Base-by-base conservation (phyloP, 257 asterid species). In the Verbena officinalis region DNA sequence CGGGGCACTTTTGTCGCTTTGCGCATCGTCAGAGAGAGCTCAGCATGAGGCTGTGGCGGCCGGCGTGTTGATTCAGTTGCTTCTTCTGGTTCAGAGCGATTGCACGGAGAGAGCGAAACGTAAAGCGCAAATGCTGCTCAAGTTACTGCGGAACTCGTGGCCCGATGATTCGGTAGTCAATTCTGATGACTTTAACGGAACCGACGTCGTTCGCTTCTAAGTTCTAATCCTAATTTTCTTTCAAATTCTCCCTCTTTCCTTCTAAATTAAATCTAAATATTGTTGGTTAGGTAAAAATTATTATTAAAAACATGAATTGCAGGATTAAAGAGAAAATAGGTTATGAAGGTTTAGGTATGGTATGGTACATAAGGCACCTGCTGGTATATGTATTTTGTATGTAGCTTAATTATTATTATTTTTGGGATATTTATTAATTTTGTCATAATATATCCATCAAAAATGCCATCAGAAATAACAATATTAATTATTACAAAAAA, bases 61-160 rank as follows among this genome's bases (percentile, higher is more conserved):
- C 55, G 99, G 99, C 39, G 82, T 88, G 53, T 50, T 90, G 80
- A 88, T 86, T 45, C 97, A 90, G 78, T 40, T 94, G 75, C 79
- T 94, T 30, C 71, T 94, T 30, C 79, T 94, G 12, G 95, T 94
- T 1, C 99, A 94, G 77, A 90, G 97, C 84, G 99, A 86, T 64
- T 94, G 99, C 80, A 94, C 99, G 68, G 97, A 83, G 61, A 85
- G 99, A 15, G 99, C 97, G 3, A 94, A 94, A 59, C 80, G 96
- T 34, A 94, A 94, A 73, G 97, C 99, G 50, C 97, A 94, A 68
- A 83, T 88, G 96, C 79, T 94, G 70, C 79, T 94, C 67, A 94
- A 94, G 83, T 59, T 80, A 71, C 79, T 94, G 16, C 80, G 95
- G 16, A 81, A 86, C 75, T 83, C 96, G 64, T 94, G 97, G 97